Evolutionary conservation across 2,329 filamentous ascomycete species (phyloP).

Genomic region (Pseudogymnoascus sp.): DNA sequence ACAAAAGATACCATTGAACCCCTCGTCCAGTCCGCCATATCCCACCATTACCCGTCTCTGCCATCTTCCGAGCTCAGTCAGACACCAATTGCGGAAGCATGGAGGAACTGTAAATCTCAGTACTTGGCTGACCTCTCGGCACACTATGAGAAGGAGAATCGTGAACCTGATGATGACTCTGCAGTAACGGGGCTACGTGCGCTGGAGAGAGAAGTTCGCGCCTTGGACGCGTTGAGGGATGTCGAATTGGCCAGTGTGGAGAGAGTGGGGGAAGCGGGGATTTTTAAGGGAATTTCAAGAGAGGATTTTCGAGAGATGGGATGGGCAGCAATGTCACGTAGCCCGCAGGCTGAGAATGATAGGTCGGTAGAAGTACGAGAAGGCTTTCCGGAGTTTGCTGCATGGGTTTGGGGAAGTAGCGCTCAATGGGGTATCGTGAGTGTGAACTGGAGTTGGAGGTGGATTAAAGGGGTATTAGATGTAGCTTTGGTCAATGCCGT

Average conservation of each 20-base stretch:
- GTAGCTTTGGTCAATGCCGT: background rate
- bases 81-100: slow-evolving; percentile 10
- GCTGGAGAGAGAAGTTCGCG: slow-evolving; percentile 18
- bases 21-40: slow-evolving; percentile 15
- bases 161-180: background rate
- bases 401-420: background rate
- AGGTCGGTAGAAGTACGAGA: background rate
- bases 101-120: slow-evolving; percentile 13
- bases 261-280: slow-evolving; percentile 19
- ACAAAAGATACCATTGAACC: slow-evolving; percentile 22
- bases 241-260: slow-evolving; percentile 23
- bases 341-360: background rate
- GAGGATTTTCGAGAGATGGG: slow-evolving; percentile 16
- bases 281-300: slow-evolving; percentile 20
- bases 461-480: slow-evolving; percentile 19
- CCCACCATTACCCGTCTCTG: background rate
- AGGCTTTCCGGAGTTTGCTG: background rate
- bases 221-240: slow-evolving; percentile 15
- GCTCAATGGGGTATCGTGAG: background rate
- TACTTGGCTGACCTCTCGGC: slow-evolving; percentile 19
- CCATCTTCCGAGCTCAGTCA: slow-evolving; percentile 11
- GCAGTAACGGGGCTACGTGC: background rate
- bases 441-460: slow-evolving; percentile 16
- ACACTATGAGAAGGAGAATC: slow-evolving; percentile 14
- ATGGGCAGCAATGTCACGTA: slow-evolving; percentile 13